Evolutionary conservation across 306 rosid species (phyloP).

Genomic region (Glycyrrhiza uralensis): DNA sequence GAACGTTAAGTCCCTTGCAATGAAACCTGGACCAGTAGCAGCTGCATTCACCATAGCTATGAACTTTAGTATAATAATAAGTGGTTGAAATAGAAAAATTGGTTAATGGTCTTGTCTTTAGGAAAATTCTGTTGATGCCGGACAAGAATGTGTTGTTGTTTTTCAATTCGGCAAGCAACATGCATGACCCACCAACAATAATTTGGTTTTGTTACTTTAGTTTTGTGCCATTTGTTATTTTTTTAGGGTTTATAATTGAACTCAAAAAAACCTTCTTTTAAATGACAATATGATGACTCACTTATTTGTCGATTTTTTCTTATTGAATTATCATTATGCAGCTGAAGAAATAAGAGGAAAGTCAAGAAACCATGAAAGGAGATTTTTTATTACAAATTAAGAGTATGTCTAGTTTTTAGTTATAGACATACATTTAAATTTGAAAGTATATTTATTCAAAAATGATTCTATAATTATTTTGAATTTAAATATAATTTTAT

Average conservation of each 20-base stretch:
- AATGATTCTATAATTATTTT: no score
- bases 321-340: background rate
- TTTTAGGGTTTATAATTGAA: background rate
- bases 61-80: background rate
- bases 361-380: background rate
- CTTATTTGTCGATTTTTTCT: background rate
- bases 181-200: conserved; percentile 33
- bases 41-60: conserved; percentile 39
- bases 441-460: no score
- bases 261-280: background rate
- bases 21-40: conserved; percentile 72
- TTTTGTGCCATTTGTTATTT: background rate
- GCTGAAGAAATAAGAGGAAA: background rate
- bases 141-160: conserved; percentile 4
- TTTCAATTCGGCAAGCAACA: background rate
- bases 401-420: no score
- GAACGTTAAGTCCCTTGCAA: conserved; percentile 77
- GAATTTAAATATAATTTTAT: no score
- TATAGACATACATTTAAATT: no score
- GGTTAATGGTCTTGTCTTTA: background rate
- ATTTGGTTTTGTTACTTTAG: conserved; percentile 15
- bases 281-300: background rate
- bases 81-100: background rate
- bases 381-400: background rate
- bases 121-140: background rate